Percentiles rank a stretch among this genome's conserved stretches.
Conservation (phyloP, 2,329 filamentous ascomycete genomes). For the Fusarium sororula region DNA sequence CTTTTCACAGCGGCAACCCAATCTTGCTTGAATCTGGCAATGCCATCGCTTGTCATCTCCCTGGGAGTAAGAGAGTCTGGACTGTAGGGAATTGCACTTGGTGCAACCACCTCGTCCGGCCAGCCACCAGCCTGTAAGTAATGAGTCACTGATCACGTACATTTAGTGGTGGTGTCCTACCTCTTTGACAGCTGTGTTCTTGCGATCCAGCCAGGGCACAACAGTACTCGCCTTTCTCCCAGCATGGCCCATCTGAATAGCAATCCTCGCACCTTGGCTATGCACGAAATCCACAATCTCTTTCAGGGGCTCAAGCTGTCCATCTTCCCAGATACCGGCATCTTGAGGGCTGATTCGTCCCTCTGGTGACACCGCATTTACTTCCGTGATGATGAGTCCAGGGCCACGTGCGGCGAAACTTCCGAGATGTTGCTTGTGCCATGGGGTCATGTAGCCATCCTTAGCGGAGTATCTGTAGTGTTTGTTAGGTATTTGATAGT, state of each 20-base stretch:
- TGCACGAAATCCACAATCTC: conserved; percentile 69
- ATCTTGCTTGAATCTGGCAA: conserved; percentile 35
- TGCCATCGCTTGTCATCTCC: conserved; percentile 39
- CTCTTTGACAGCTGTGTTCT: conserved; percentile 37
- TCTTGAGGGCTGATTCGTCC: conserved; percentile 79
- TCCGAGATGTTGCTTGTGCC: conserved; percentile 54
- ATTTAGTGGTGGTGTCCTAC: neutral
- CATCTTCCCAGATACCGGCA: conserved; percentile 75
- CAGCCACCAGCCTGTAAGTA: conserved; percentile 32
- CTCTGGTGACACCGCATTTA: conserved; percentile 70
- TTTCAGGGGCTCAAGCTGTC: conserved; percentile 68
- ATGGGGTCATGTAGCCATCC: conserved; percentile 53
- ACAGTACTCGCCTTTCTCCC: conserved; percentile 63
- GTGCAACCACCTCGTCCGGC: conserved; percentile 39
- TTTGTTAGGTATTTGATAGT: neutral
- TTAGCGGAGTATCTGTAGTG: conserved; percentile 45
- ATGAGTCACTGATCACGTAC: neutral
- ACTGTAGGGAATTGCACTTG: conserved; percentile 35
- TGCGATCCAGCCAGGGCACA: conserved; percentile 40
- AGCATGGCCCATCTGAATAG: conserved; percentile 75
- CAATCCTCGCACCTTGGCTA: conserved; percentile 70
- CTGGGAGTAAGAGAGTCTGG: conserved; percentile 29
- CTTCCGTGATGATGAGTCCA: conserved; percentile 73
- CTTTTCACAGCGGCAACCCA: conserved; percentile 34
- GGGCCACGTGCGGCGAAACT: conserved; percentile 53